phyloP scores from a whole-genome alignment of 2,329 filamentous ascomycete species.

The Colletotrichum cereale region DNA sequence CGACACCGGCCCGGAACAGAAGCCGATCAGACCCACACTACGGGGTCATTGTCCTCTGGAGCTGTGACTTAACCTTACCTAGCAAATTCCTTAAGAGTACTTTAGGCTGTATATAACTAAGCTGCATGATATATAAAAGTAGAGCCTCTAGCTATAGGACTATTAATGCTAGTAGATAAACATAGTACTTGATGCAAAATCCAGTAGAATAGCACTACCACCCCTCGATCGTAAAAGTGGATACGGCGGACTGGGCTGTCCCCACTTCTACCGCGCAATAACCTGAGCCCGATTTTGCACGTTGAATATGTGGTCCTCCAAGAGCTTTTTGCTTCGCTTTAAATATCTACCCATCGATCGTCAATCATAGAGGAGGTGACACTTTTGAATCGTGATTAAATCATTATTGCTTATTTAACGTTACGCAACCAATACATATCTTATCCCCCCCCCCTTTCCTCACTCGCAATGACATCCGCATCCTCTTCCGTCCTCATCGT shows the following conservation, averaged over 20 bases:
- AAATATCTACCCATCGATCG: not conserved
- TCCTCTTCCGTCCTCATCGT: constrained; percentile 46
- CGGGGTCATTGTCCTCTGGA: not conserved
- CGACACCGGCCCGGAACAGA: not conserved
- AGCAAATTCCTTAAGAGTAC: no score
- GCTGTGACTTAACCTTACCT: no score
- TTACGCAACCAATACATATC: not conserved
- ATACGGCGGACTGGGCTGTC: not conserved
- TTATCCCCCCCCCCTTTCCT: not conserved
- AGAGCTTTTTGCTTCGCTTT: not conserved
- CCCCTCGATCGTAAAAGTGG: not conserved
- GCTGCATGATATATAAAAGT: no score
- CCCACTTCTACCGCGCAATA: not conserved
- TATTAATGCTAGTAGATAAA: no score
- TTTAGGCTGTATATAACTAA: no score
- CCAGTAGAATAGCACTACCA: no score
- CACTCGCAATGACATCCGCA: constrained; percentile 10
- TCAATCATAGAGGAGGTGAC: not conserved
- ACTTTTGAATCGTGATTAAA: not conserved
- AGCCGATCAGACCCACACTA: not conserved
- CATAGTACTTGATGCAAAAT: no score
- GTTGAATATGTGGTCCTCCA: not conserved
- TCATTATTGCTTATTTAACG: not conserved
- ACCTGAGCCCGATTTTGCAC: not conserved
- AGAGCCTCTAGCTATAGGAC: no score